Evolutionary conservation across 2,329 filamentous ascomycete species (phyloP).

Genomic region (Penicillium hordei): DNA sequence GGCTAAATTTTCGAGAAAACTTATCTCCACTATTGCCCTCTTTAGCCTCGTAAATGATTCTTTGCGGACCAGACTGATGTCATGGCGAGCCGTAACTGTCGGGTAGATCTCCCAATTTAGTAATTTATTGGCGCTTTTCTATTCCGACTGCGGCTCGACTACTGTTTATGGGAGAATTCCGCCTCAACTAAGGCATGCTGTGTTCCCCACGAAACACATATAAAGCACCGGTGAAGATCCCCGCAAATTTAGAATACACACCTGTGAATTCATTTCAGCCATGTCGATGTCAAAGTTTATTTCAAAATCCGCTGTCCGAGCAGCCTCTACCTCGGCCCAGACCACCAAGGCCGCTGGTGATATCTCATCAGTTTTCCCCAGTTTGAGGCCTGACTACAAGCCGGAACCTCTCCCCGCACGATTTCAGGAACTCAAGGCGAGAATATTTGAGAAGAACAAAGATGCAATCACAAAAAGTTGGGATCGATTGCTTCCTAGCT

Average conservation of each 20-base stretch:
- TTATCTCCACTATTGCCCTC: neutral
- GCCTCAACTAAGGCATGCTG: neutral
- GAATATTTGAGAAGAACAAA: conserved; percentile 42
- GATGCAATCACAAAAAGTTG: conserved; percentile 42
- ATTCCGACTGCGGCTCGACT: conserved; percentile 2
- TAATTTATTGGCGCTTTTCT: neutral
- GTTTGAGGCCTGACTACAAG: conserved; percentile 44
- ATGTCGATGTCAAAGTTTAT: conserved; percentile 35
- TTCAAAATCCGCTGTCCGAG: conserved; percentile 28
- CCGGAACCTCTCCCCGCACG: conserved; percentile 44
- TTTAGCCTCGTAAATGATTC: neutral
- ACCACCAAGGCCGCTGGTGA: conserved; percentile 48
- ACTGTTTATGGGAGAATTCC: neutral
- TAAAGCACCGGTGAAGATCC: neutral
- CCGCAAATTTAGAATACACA: neutral
- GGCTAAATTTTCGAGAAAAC: neutral
- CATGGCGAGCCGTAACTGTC: neutral
- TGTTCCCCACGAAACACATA: conserved; percentile 6
- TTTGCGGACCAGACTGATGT: neutral
- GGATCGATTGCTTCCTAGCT: conserved; percentile 42
- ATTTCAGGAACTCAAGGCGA: conserved; percentile 43
- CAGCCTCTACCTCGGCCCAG: conserved; percentile 33
- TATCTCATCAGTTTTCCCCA: conserved; percentile 52
- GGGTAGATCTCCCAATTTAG: conserved; percentile 7
- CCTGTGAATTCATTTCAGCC: neutral